Evolutionary conservation across 225 moss, liverwort and hornwort species (phyloP).

Genomic region (Pleurozium schreberi): DNA sequence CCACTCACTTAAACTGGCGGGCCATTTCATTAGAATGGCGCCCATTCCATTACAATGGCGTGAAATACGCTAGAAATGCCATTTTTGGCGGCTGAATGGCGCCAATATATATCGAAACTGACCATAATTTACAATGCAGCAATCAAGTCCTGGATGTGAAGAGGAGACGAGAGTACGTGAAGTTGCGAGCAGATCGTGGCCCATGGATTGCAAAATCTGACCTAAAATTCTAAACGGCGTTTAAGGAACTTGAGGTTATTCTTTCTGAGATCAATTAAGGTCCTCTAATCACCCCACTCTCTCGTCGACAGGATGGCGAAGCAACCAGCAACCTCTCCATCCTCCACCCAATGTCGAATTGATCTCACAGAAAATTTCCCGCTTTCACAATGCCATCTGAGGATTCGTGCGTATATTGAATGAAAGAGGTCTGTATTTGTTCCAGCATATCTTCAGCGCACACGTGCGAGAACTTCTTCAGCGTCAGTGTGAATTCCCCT

Average conservation of each 20-base stretch:
- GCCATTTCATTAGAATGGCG: too few relatives aligned
- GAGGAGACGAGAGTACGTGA: not conserved
- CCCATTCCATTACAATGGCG: too few relatives aligned
- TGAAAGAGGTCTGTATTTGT: not conserved
- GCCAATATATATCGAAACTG: too few relatives aligned
- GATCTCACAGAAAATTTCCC: not conserved
- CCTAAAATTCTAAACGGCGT: not conserved
- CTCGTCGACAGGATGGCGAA: not conserved
- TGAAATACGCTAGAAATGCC: too few relatives aligned
- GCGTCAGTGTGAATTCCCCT: too few relatives aligned
- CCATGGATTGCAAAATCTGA: not conserved
- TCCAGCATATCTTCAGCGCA: not conserved
- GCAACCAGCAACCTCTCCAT: not conserved
- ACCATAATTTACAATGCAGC: not conserved
- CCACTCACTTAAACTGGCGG: too few relatives aligned
- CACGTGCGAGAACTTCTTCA: not conserved
- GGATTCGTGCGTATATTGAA: not conserved
- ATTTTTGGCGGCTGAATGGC: too few relatives aligned
- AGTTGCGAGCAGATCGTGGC: not conserved
- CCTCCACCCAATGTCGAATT: not conserved
- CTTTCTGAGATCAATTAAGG: not conserved
- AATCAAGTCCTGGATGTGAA: not conserved
- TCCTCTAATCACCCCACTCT: not conserved
- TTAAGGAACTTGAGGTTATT: not conserved
- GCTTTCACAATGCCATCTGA: not conserved